Percentiles rank a stretch among this genome's conserved stretches.
phyloP scores from a whole-genome alignment of 2,329 filamentous ascomycete genomes.

The Neonectria ditissima region DNA sequence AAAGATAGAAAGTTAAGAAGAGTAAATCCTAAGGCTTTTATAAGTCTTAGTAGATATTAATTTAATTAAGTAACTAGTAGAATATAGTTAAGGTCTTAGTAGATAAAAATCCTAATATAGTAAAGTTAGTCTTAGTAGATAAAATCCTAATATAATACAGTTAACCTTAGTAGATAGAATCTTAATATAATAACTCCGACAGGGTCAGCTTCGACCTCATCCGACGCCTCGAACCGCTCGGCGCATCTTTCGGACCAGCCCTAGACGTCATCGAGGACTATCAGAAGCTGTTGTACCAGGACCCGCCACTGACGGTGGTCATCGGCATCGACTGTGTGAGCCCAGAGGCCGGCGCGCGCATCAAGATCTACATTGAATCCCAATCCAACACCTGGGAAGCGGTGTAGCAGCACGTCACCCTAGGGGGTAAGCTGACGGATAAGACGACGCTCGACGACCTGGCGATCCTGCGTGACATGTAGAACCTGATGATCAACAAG shows the following conservation, averaged over 20 bases:
- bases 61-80: no score
- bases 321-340: slow-evolving; percentile 45
- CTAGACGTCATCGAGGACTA: slow-evolving; percentile 37
- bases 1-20: no score
- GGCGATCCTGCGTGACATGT: slow-evolving; percentile 37
- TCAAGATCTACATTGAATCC: slow-evolving; percentile 44
- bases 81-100: no score
- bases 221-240: slow-evolving; percentile 36
- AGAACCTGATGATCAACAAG: slow-evolving; percentile 44
- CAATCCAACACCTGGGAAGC: slow-evolving; percentile 41
- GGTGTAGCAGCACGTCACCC: slow-evolving; percentile 41
- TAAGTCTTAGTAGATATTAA: no score
- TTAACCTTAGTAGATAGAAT: no score
- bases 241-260: slow-evolving; percentile 24
- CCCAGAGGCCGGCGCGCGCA: slow-evolving; percentile 41
- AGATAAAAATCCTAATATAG: no score
- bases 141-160: no score
- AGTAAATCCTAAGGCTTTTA: no score
- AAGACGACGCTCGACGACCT: slow-evolving; percentile 39
- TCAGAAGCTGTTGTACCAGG: slow-evolving; percentile 27
- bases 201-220: slow-evolving; percentile 38
- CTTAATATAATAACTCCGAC: slow-evolving; percentile 36
- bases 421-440: slow-evolving; percentile 38
- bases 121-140: no score
- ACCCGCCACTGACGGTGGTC: slow-evolving; percentile 38